These are phyloP conservation scores for Bruguiera hainesii DNA, from an alignment of 441 rosid genomes.

Conservation along the genomic window DNA sequence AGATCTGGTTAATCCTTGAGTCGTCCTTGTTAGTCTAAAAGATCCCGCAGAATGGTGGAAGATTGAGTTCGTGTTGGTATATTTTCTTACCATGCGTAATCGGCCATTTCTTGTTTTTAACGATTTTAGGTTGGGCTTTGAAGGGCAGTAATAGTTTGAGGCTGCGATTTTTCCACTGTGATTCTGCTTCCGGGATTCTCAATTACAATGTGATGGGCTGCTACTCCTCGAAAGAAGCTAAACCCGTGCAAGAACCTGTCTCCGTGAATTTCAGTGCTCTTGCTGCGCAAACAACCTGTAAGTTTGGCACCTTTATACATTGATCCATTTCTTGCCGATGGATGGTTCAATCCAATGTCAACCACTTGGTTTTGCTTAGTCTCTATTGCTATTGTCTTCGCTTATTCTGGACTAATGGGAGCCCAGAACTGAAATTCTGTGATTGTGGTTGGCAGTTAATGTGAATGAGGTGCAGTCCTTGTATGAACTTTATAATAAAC, in stretches of 20 bases:
- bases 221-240: neutral
- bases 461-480: constrained; percentile 24
- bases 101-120: too few species aligned
- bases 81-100: too few species aligned
- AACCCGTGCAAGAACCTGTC: neutral
- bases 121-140: too few species aligned
- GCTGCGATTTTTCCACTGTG: too few species aligned
- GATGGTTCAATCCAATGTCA: neutral
- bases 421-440: too few species aligned
- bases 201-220: neutral
- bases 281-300: neutral
- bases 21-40: too few species aligned
- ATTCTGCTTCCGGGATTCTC: too few species aligned
- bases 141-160: too few species aligned
- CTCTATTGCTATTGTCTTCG: neutral
- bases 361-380: neutral
- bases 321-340: neutral
- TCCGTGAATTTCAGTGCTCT: neutral
- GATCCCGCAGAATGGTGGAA: too few species aligned
- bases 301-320: neutral
- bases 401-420: too few species aligned
- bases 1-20: too few species aligned
- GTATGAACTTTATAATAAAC: constrained; percentile 20
- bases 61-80: too few species aligned
- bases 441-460: constrained; percentile 10